Evolutionary conservation across 768 basidiomycete genomes (phyloP).

Genomic region (Suillus placidus): DNA sequence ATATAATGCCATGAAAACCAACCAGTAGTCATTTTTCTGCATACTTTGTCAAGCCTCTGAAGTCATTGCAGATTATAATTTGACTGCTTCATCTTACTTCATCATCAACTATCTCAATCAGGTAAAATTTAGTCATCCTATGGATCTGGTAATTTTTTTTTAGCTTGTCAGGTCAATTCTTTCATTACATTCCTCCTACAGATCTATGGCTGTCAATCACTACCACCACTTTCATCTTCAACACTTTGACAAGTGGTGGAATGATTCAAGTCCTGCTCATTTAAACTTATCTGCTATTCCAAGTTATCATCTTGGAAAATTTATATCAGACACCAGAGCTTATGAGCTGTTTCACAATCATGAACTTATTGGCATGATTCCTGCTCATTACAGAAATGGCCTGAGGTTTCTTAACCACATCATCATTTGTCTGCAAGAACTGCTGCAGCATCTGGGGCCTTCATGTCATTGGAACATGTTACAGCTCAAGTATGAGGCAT

Average conservation of each 20-base stretch:
- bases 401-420: background rate
- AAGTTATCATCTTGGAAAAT: background rate
- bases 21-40: too few species aligned
- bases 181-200: too few species aligned
- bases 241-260: background rate
- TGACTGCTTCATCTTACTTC: too few species aligned
- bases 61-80: too few species aligned
- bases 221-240: background rate
- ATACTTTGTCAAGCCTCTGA: too few species aligned
- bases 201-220: too few species aligned
- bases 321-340: background rate
- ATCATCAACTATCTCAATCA: too few species aligned
- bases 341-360: background rate
- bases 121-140: too few species aligned
- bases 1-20: too few species aligned
- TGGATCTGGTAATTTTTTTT: too few species aligned
- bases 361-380: background rate
- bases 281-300: background rate
- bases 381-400: background rate
- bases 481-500: background rate
- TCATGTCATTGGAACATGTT: background rate
- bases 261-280: background rate
- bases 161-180: too few species aligned
- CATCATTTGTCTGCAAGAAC: background rate
- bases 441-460: background rate